A percentile compares a stretch with the other conserved stretches of the same genome.
These are phyloP conservation scores for Pseudogymnoascus verrucosus DNA, from an alignment of 2,329 filamentous ascomycete species.

Conservation along the genomic window DNA sequence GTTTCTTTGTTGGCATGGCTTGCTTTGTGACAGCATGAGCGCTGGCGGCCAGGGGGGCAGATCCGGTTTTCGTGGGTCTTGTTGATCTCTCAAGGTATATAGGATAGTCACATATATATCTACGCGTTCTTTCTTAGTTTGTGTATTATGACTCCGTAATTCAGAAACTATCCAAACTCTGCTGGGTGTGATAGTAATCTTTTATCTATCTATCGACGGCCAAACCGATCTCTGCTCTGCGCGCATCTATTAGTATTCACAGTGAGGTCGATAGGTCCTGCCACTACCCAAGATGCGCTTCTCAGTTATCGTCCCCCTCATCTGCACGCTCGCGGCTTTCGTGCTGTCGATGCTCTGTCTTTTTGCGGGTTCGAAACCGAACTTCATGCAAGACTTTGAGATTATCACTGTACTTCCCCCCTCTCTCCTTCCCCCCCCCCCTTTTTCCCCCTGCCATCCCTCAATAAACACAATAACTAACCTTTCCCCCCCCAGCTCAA, in stretches of 20 bases:
- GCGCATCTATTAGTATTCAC: not conserved
- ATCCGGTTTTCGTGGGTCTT: not conserved
- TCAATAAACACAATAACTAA: not conserved
- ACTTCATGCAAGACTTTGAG: constrained; percentile 48
- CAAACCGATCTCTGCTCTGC: not conserved
- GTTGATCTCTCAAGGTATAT: not conserved
- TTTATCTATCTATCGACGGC: not conserved
- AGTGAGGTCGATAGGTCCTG: not conserved
- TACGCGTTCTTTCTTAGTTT: not conserved
- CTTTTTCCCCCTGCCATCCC: not conserved
- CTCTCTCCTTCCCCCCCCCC: no score
- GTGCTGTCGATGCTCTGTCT: constrained; percentile 52
- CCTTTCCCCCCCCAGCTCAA: constrained; percentile 39
- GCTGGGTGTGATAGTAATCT: not conserved
- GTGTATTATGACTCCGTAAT: not conserved
- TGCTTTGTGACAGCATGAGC: not conserved
- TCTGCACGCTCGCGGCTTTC: constrained; percentile 45
- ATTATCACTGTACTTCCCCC: constrained; percentile 41
- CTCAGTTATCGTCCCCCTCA: constrained; percentile 40
- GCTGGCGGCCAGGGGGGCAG: not conserved
- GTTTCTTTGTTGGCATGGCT: not conserved
- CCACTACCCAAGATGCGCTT: constrained; percentile 33
- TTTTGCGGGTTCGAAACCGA: constrained; percentile 49
- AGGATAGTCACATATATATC: not conserved
- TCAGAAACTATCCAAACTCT: not conserved